These are phyloP conservation scores for Collybiopsis confluens DNA, from an alignment of 768 basidiomycete species.

Conservation along the genomic window DNA sequence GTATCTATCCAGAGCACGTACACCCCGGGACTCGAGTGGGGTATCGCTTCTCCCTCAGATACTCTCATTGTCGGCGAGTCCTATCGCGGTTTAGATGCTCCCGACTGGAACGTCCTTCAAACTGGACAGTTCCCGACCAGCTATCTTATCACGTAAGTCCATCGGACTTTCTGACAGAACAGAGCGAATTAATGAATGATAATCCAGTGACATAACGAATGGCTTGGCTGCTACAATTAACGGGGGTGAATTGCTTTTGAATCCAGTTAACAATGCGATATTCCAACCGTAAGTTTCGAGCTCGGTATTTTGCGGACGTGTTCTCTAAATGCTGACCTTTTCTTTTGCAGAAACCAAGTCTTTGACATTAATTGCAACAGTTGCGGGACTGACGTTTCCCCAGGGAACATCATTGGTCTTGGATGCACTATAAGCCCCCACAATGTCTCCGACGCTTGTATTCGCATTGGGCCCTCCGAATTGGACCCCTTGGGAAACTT, in stretches of 20 bases:
- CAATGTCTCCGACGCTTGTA: not conserved
- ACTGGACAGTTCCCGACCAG: slow-evolving; percentile 1
- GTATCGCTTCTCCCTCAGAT: not conserved
- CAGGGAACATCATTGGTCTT: not conserved
- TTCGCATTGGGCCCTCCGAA: not conserved
- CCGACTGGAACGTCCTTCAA: slow-evolving; percentile 3
- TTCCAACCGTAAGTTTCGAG: slow-evolving; percentile 5
- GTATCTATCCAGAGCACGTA: not conserved
- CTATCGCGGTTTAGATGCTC: not conserved
- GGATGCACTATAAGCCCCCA: not conserved
- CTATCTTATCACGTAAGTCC: slow-evolving; percentile 2
- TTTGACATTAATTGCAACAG: not conserved
- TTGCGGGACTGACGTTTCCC: not conserved
- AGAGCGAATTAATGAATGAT: too few species aligned
- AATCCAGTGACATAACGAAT: not conserved
- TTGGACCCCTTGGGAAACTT: not conserved
- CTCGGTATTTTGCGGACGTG: too few species aligned
- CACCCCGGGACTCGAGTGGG: slow-evolving; percentile 2
- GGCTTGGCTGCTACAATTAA: not conserved
- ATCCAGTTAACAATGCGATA: not conserved
- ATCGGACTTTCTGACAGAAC: too few species aligned
- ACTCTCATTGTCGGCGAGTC: not conserved
- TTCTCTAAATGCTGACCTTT: too few species aligned
- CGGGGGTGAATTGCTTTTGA: not conserved
- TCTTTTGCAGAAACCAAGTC: not conserved